These are phyloP conservation scores for Ceratocystis destructans DNA, from an alignment of 2,329 filamentous ascomycete species.

Conservation along the genomic window DNA sequence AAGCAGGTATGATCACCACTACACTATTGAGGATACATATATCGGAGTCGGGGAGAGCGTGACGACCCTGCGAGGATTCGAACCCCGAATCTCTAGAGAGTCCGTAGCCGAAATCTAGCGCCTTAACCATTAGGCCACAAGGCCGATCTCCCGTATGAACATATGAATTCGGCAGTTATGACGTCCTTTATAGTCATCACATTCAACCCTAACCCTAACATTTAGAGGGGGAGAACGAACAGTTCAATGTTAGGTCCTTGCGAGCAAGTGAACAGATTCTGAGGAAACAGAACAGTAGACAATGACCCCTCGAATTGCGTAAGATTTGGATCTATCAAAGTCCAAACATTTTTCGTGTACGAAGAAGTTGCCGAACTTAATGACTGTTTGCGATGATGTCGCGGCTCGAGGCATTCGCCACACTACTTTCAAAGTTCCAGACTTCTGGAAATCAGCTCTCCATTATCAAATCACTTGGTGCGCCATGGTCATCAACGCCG, in stretches of 20 bases:
- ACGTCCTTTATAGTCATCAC: background rate
- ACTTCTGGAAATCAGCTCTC: constrained; percentile 6
- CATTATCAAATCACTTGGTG: constrained; percentile 4
- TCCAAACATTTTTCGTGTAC: background rate
- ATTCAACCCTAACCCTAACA: too few relatives aligned
- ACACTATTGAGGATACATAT: constrained; percentile 6
- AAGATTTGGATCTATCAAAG: background rate
- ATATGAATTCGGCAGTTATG: background rate
- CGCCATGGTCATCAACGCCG: background rate
- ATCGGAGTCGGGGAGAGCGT: background rate
- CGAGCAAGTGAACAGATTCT: too few relatives aligned
- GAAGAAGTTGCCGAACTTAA: background rate
- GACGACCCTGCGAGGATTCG: constrained; percentile 11
- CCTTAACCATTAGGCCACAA: constrained; percentile 13
- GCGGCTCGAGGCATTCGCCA: background rate
- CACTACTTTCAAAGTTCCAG: constrained; percentile 9
- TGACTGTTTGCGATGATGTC: background rate
- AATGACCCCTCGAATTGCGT: too few relatives aligned
- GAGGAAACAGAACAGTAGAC: too few relatives aligned
- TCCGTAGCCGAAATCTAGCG: constrained; percentile 9
- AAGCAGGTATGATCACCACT: constrained; percentile 16
- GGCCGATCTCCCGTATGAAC: background rate
- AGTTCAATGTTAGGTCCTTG: background rate
- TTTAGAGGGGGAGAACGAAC: background rate
- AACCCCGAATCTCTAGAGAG: constrained; percentile 13